A percentile compares a stretch with the other conserved stretches of the same genome.
Conservation (phyloP, 2,329 filamentous ascomycete species). For the Calonectria henricotiae region DNA sequence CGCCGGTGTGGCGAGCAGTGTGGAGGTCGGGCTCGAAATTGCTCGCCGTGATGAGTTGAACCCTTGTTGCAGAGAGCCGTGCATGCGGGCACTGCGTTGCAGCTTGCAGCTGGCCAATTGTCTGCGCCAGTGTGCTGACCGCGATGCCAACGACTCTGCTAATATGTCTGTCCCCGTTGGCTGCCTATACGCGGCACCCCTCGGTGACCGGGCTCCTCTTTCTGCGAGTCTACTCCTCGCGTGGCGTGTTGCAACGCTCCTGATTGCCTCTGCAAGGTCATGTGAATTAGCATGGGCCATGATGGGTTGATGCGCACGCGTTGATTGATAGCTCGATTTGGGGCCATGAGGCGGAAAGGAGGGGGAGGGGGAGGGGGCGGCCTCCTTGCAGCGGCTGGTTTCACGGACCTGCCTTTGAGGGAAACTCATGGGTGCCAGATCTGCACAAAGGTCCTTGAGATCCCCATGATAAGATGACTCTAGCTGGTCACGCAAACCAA, state of each 20-base stretch:
- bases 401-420: slow-evolving; percentile 28
- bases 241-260: slow-evolving; percentile 15
- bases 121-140: not conserved
- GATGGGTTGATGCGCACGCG: slow-evolving; percentile 13
- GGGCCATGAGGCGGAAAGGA: not conserved
- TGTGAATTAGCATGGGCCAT: slow-evolving; percentile 21
- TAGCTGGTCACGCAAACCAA: not conserved
- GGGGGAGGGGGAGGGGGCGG: not conserved
- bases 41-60: slow-evolving; percentile 32
- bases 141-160: slow-evolving; percentile 27
- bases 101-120: slow-evolving; percentile 41
- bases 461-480: slow-evolving; percentile 6
- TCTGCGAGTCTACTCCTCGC: not conserved
- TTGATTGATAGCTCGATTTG: slow-evolving; percentile 18
- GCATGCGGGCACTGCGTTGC: slow-evolving; percentile 27
- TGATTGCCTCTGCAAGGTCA: slow-evolving; percentile 27
- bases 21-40: slow-evolving; percentile 20
- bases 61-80: slow-evolving; percentile 29
- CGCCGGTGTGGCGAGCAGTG: not conserved
- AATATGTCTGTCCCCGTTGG: slow-evolving; percentile 45
- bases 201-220: slow-evolving; percentile 17
- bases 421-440: slow-evolving; percentile 19
- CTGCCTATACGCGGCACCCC: not conserved
- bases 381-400: not conserved
- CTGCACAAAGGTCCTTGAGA: slow-evolving; percentile 24